These are phyloP conservation scores for Trichoderma sp. DNA, from an alignment of 2,329 filamentous ascomycete genomes.

Conservation along the genomic window DNA sequence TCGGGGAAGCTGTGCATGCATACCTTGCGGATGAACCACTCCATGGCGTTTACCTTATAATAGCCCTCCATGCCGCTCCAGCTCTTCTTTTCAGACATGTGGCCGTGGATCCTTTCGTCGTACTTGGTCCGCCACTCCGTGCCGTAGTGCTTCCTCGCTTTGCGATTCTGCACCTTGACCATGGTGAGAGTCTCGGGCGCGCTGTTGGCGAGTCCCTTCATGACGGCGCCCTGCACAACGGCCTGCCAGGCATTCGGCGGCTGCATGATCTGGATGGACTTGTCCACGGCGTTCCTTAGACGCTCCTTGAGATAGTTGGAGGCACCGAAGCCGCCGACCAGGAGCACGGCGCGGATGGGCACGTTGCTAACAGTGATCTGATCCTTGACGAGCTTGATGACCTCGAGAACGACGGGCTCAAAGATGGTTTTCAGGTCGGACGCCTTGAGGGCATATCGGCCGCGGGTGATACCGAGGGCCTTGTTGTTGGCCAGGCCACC, in stretches of 20 bases:
- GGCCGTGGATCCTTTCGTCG: constrained; percentile 37
- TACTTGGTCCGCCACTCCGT: constrained; percentile 41
- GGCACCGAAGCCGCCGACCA: constrained; percentile 52
- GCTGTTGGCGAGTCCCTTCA: constrained; percentile 49
- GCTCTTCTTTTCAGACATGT: constrained; percentile 39
- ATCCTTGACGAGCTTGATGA: constrained; percentile 48
- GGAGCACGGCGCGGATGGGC: constrained; percentile 46
- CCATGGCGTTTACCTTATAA: constrained; percentile 46
- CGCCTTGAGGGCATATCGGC: constrained; percentile 43
- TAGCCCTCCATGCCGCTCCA: constrained; percentile 45
- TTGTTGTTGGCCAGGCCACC: constrained; percentile 46
- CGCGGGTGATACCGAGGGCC: constrained; percentile 43
- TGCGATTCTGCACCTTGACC: constrained; percentile 46
- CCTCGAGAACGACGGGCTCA: constrained; percentile 48
- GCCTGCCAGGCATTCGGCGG: constrained; percentile 52
- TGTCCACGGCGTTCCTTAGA: constrained; percentile 41
- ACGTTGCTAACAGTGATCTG: constrained; percentile 46
- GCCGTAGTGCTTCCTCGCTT: constrained; percentile 50
- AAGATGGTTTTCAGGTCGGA: constrained; percentile 48
- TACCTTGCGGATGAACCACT: constrained; percentile 49
- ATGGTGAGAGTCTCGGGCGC: constrained; percentile 41
- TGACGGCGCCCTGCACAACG: constrained; percentile 53
- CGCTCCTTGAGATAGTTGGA: constrained; percentile 50
- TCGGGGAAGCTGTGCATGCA: constrained; percentile 1
- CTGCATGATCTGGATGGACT: constrained; percentile 47